Evolutionary conservation across 2,329 filamentous ascomycete species (phyloP).

Genomic region (Fusarium tjaetaba): DNA sequence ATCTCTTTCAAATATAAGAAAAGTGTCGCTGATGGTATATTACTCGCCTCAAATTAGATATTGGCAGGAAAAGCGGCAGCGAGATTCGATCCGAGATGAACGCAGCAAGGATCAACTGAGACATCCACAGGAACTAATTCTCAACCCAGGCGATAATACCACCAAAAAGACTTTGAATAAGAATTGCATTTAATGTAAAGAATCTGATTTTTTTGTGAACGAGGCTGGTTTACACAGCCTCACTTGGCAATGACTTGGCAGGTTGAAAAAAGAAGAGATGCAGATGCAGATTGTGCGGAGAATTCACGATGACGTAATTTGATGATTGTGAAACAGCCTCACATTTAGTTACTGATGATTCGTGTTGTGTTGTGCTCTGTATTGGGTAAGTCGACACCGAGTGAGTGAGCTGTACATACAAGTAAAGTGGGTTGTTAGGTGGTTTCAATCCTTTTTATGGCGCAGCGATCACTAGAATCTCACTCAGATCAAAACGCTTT

Average conservation of each 20-base stretch:
- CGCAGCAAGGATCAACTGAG: constrained; percentile 27
- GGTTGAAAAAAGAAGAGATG: not conserved
- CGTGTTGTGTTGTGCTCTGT: not conserved
- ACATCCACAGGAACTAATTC: not conserved
- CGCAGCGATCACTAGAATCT: not conserved
- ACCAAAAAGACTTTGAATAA: not conserved
- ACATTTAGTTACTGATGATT: not conserved
- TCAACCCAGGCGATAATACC: not conserved
- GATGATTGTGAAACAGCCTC: not conserved
- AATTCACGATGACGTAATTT: not conserved
- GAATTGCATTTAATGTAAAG: not conserved
- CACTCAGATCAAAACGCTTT: not conserved
- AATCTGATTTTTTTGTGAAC: not conserved
- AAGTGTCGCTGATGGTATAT: not conserved
- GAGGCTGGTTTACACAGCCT: not conserved
- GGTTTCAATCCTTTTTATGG: not conserved
- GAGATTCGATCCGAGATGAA: constrained; percentile 32
- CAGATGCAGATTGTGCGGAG: not conserved
- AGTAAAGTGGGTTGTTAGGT: not conserved
- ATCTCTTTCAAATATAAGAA: not conserved
- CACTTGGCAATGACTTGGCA: not conserved
- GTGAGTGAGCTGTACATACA: not conserved
- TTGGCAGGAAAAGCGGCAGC: constrained; percentile 3
- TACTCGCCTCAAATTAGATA: constrained; percentile 1
- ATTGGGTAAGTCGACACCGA: not conserved